A percentile compares a stretch with the other conserved stretches of the same genome.
Conservation (phyloP, 2,329 filamentous ascomycete genomes). For the Karstenula rhodostoma region DNA sequence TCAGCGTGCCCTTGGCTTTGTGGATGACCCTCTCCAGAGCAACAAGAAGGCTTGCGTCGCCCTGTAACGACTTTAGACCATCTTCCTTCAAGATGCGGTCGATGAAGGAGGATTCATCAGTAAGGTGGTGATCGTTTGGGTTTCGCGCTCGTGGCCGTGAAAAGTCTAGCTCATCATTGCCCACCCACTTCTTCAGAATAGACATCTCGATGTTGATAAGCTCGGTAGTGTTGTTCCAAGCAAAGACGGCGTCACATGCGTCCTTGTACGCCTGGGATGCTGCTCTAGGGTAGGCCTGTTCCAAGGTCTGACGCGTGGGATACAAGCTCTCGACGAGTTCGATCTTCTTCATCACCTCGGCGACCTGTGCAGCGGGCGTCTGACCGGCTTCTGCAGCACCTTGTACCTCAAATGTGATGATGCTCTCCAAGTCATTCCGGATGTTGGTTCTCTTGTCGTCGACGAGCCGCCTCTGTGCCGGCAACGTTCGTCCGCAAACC, state of each 20-base stretch:
- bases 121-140: slow-evolving; percentile 74
- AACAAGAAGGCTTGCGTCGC: slow-evolving; percentile 81
- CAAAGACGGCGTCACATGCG: slow-evolving; percentile 86
- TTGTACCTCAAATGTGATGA: slow-evolving; percentile 93
- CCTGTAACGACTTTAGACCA: slow-evolving; percentile 88
- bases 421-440: slow-evolving; percentile 80
- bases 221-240: slow-evolving; percentile 97
- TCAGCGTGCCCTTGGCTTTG: slow-evolving; percentile 92
- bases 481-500: slow-evolving; percentile 81
- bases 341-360: slow-evolving; percentile 88
- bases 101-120: slow-evolving; percentile 91
- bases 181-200: slow-evolving; percentile 94
- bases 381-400: slow-evolving; percentile 92
- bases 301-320: slow-evolving; percentile 78
- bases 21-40: slow-evolving; percentile 85
- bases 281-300: slow-evolving; percentile 76
- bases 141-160: slow-evolving; percentile 75
- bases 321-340: slow-evolving; percentile 88
- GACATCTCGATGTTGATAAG: slow-evolving; percentile 94
- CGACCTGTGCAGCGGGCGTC: slow-evolving; percentile 84
- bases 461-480: slow-evolving; percentile 85
- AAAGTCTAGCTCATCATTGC: slow-evolving; percentile 94
- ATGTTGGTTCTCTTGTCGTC: slow-evolving; percentile 81
- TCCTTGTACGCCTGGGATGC: slow-evolving; percentile 79
- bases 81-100: slow-evolving; percentile 96